Evolutionary conservation across 2,329 filamentous ascomycete species (phyloP), one percentile per base, ranked within the genome.

Genomic region (Fusarium duplospermum): DNA sequence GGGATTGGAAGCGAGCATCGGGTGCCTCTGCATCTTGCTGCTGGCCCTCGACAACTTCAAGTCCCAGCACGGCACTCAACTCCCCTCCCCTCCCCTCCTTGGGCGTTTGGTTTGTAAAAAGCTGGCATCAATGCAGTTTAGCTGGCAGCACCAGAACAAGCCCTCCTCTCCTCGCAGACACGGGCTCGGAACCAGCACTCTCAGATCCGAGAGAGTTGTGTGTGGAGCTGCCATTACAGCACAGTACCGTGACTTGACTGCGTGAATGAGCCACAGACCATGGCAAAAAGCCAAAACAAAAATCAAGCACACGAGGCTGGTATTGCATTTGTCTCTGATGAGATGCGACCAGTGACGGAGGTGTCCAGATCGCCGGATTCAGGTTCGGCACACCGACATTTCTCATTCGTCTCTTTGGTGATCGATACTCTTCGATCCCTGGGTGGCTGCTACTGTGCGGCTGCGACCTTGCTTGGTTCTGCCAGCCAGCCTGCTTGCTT

Each of bases 301-400:
- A 60, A 29, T 69, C 50, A 54, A 54, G 50, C 50, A 54, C 50
- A 54, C 52, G 72, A 73, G 71, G 75, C 72, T 77, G 72, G 64
- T 22, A 57, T 67, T 54, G 50, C 50, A 33, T 54, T 31, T 68
- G 67, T 70, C 64, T 75, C 60, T 69, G 40, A 58, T 64, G 27
- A 59, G 52, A 61, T 67, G 40, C 50, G 38, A 63, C 61, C 71
- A 72, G 64, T 72, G 58, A 72, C 42, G 27, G 64, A 66, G 61
- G 64, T 33, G 65, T 27, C 73, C 68, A 66, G 66, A 72, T 69
- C 68, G 65, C 62, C 66, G 73, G 64, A 67, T 69, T 59, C 64
- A 68, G 63, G 56, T 61, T 72, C 60, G 73, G 60, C 73, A 75
- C 76, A 78, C 76, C 76, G 76, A 77, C 76, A 76, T 74, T 77